Base-by-base conservation (phyloP, 768 basidiomycete genomes). In the Pleurotus eryngii region DNA sequence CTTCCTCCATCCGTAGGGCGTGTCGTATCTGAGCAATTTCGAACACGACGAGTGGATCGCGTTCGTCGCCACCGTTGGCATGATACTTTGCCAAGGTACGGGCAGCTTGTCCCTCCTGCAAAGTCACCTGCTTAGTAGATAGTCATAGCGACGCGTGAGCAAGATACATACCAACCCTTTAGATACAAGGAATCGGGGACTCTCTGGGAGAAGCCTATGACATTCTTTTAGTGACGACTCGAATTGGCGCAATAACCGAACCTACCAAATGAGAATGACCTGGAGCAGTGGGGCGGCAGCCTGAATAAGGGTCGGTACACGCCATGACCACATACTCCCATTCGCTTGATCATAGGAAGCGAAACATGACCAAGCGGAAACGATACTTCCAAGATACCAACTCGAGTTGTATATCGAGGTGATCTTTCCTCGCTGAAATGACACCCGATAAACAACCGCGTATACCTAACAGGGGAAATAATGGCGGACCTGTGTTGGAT, bases 371-470 rank as follows among this genome's bases (percentile, higher is more conserved):
- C 74, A 80, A 60, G 78, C 77, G 66, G 84, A 82, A 39, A 84
- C 68, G 57, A 89, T 84, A 59, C 85, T 85, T 8, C 90, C 89
- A 37, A 86, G 63, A 67, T 90, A 90, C 89, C 89, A 91, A 49
- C 78, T 80, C 0, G 85, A 78, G 70, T 91, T 90, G 69, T 85
- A 90, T 56, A 85, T 66, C 8, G 85, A 80, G 14, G 82, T 85
- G 18, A 85, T 72, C 68, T 83, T 82, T 3, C 81, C 84, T 56
- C 75, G 72, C 75, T 76, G 30, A 17, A 38, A 56, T 27, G 26
- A n/a, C 51, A 50, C 18, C 24, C 53, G 15, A 59, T 43, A 46
- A 47, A 48, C 35, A 22, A 15, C 9, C 18, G 51, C 27, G 20
- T 37, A 11, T 5, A 54, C 30, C 35, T 24, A 42, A 11, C 9